Percentiles rank a stretch among this genome's conserved stretches.
These are phyloP conservation scores for Aspergillus latus DNA, from an alignment of 2,329 filamentous ascomycete species.

Conservation along the genomic window DNA sequence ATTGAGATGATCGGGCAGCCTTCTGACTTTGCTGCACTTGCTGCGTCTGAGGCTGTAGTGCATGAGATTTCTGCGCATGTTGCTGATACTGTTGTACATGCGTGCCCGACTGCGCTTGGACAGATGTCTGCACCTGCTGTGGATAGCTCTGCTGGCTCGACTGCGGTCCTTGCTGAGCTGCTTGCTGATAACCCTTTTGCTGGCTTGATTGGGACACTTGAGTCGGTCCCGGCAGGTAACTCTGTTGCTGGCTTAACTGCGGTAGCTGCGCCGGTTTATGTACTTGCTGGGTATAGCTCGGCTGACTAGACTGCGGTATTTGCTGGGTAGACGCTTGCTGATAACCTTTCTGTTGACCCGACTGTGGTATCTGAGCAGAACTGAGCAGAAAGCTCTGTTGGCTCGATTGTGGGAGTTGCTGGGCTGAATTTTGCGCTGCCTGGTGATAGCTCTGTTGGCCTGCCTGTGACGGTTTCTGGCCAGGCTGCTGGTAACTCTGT, in stretches of 20 bases:
- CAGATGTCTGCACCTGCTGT: background rate
- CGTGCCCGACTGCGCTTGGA: background rate
- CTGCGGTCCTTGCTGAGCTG: slow-evolving; percentile 13
- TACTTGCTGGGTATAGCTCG: background rate
- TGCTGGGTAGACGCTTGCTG: background rate
- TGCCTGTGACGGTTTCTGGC: slow-evolving; percentile 12
- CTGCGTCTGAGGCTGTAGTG: background rate
- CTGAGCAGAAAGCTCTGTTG: slow-evolving; percentile 4
- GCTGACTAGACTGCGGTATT: background rate
- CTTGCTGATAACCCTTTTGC: slow-evolving; percentile 17
- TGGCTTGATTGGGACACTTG: background rate
- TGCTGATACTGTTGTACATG: slow-evolving; percentile 9
- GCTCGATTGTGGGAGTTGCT: background rate
- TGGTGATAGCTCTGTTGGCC: slow-evolving; percentile 14
- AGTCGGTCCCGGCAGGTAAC: background rate
- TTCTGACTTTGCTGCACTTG: slow-evolving; percentile 7
- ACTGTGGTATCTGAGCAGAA: background rate
- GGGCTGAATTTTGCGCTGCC: slow-evolving; percentile 8
- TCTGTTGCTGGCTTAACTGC: slow-evolving; percentile 8
- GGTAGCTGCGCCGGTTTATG: slow-evolving; percentile 13
- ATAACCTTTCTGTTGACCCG: background rate
- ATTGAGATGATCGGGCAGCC: background rate
- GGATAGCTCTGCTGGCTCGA: slow-evolving; percentile 11
- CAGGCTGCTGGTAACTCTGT: slow-evolving; percentile 1
- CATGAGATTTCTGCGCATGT: background rate